Evolutionary conservation across 2,329 filamentous ascomycete species (phyloP).

Genomic region (Cladosporium sp.): DNA sequence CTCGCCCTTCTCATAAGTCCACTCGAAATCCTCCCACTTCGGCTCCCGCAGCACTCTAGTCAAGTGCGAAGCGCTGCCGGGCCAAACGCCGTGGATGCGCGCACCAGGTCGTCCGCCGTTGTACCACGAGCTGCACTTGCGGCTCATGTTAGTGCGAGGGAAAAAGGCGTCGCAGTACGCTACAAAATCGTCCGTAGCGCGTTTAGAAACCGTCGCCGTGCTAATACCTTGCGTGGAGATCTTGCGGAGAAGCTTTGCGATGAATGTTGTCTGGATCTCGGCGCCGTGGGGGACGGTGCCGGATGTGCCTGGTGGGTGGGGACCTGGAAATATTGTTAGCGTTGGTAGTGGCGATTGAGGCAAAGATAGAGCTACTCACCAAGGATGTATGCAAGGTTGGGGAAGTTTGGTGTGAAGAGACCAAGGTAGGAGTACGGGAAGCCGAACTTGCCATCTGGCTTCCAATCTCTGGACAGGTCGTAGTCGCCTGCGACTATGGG

Average conservation of each 20-base stretch:
- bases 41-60: constrained; percentile 55
- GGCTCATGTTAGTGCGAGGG: constrained; percentile 50
- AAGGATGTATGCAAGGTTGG: constrained; percentile 24
- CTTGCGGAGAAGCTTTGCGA: constrained; percentile 65
- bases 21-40: constrained; percentile 58
- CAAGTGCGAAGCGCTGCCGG: constrained; percentile 60
- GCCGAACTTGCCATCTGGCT: constrained; percentile 33
- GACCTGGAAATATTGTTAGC: constrained; percentile 26
- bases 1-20: constrained; percentile 41
- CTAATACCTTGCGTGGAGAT: constrained; percentile 62
- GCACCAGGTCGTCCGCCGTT: constrained; percentile 62
- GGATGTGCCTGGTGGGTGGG: constrained; percentile 55
- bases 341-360: background rate
- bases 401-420: constrained; percentile 21
- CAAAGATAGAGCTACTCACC: constrained; percentile 9
- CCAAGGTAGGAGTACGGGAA: constrained; percentile 28
- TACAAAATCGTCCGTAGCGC: constrained; percentile 48
- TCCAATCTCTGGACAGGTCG: constrained; percentile 27
- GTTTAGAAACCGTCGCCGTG: constrained; percentile 53
- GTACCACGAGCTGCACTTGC: constrained; percentile 68
- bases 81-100: constrained; percentile 66
- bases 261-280: constrained; percentile 63
- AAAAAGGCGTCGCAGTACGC: constrained; percentile 42
- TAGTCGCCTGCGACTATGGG: constrained; percentile 24
- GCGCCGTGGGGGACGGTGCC: constrained; percentile 60